A percentile compares a stretch with the other conserved stretches of the same genome.
phyloP scores from a whole-genome alignment of 2,329 filamentous ascomycete species.

The Paecilomyces fulvus region DNA sequence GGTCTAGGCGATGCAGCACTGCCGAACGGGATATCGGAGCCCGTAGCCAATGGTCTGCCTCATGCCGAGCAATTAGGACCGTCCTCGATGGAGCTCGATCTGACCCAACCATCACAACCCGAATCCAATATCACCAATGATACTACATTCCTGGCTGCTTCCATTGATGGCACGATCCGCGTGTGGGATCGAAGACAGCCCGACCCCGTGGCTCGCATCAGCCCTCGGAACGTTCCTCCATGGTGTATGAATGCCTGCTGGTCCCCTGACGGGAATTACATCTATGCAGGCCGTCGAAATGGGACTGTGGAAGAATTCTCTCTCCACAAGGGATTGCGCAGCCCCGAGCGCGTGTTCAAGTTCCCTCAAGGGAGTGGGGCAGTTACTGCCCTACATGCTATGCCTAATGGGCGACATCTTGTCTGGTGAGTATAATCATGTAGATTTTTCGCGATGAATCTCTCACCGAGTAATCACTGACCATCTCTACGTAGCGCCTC shows the following conservation, averaged over 20 bases:
- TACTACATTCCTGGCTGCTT: slow-evolving; percentile 76
- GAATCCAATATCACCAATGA: slow-evolving; percentile 48
- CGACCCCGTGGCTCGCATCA: slow-evolving; percentile 70
- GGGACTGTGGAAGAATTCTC: slow-evolving; percentile 91
- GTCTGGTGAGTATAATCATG: slow-evolving; percentile 55
- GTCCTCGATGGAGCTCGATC: slow-evolving; percentile 15
- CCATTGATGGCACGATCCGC: slow-evolving; percentile 40
- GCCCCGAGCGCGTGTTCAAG: slow-evolving; percentile 69
- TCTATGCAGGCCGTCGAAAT: slow-evolving; percentile 87
- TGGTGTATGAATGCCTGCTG: slow-evolving; percentile 98
- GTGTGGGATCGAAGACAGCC: slow-evolving; percentile 54
- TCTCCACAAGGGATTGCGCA: slow-evolving; percentile 68
- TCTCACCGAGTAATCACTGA: background rate
- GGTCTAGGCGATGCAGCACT: slow-evolving; percentile 8
- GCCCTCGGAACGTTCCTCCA: slow-evolving; percentile 68
- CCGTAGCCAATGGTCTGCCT: slow-evolving; percentile 32
- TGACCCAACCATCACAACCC: slow-evolving; percentile 18
- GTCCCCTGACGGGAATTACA: slow-evolving; percentile 90
- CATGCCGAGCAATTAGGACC: slow-evolving; percentile 34
- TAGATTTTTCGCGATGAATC: slow-evolving; percentile 1
- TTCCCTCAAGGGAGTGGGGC: slow-evolving; percentile 85
- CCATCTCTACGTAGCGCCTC: slow-evolving; percentile 57
- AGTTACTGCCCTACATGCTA: slow-evolving; percentile 77
- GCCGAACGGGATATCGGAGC: slow-evolving; percentile 18
- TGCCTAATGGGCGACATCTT: slow-evolving; percentile 87